Percentiles rank a stretch among this genome's conserved stretches.
phyloP scores from a whole-genome alignment of 768 basidiomycete genomes.

The Hemileccinum impolitum region DNA sequence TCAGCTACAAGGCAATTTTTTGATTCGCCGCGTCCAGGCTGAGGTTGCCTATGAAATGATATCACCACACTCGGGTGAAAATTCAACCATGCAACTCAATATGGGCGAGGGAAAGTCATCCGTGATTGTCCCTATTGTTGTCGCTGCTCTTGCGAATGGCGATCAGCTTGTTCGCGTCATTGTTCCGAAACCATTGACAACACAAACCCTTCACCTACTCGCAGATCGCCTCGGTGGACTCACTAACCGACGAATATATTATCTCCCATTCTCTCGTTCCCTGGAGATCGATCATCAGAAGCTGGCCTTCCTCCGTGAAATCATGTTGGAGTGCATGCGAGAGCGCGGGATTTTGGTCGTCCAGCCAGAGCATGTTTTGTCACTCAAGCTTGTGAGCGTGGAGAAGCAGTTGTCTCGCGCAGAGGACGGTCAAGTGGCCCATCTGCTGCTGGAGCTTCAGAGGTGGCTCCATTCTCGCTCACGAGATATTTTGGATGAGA shows the following conservation, averaged over 20 bases:
- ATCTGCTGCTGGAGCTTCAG: slow-evolving; percentile 20
- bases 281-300: slow-evolving; percentile 13
- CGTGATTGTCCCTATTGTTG: slow-evolving; percentile 43
- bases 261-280: slow-evolving; percentile 45
- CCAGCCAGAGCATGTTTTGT: slow-evolving; percentile 52
- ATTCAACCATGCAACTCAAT: slow-evolving; percentile 44
- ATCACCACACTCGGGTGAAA: slow-evolving; percentile 30
- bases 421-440: slow-evolving; percentile 16
- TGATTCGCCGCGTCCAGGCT: slow-evolving; percentile 41
- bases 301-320: slow-evolving; percentile 17
- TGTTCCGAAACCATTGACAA: slow-evolving; percentile 40
- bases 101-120: slow-evolving; percentile 57
- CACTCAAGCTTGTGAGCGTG: slow-evolving; percentile 42
- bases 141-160: slow-evolving; percentile 40
- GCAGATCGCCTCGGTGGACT: slow-evolving; percentile 40
- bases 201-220: slow-evolving; percentile 45
- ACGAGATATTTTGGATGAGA: slow-evolving; percentile 21
- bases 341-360: slow-evolving; percentile 39
- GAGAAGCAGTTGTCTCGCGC: slow-evolving; percentile 23
- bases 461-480: slow-evolving; percentile 17
- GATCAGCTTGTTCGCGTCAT: slow-evolving; percentile 42
- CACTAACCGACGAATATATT: slow-evolving; percentile 41
- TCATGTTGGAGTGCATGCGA: slow-evolving; percentile 36
- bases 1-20: slow-evolving; percentile 45
- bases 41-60: slow-evolving; percentile 46